Evolutionary conservation across 331 rosid species (phyloP).

Genomic region (Cydonia oblonga): DNA sequence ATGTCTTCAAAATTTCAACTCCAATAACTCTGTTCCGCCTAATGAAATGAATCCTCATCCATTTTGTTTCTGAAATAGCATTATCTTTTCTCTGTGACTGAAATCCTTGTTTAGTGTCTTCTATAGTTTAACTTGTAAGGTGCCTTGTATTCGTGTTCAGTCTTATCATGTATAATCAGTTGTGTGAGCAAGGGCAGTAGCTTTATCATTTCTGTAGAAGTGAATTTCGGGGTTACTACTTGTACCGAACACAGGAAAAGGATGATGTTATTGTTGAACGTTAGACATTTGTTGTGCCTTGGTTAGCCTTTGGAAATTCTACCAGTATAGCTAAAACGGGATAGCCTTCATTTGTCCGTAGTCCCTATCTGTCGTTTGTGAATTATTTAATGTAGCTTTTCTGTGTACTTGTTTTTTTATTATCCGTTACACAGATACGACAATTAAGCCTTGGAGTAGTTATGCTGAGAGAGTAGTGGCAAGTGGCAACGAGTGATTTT

Average conservation of each 20-base stretch:
- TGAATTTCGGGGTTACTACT: slow-evolving; percentile 7
- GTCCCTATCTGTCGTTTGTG: not conserved
- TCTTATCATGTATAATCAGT: not conserved
- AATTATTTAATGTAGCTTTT: not conserved
- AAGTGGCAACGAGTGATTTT: not conserved
- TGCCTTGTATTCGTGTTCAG: not conserved
- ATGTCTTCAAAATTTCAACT: not conserved
- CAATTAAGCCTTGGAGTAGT: not conserved
- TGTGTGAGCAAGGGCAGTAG: slow-evolving; percentile 1
- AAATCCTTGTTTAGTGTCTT: not conserved
- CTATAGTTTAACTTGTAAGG: not conserved
- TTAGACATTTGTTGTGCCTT: not conserved
- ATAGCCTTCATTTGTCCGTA: not conserved
- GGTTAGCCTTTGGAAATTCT: not conserved
- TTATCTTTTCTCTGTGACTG: not conserved
- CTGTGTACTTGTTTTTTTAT: not conserved
- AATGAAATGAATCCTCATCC: not conserved
- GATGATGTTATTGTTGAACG: not conserved
- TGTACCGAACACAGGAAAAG: not conserved
- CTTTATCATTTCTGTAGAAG: not conserved
- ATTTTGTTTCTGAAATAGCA: slow-evolving; percentile 14
- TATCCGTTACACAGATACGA: not conserved
- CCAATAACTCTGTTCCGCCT: slow-evolving; percentile 1
- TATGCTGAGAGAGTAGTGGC: not conserved
- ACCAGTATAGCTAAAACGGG: not conserved